Conservation (phyloP, 257 asterid genomes). For the Lavandula angustifolia region DNA sequence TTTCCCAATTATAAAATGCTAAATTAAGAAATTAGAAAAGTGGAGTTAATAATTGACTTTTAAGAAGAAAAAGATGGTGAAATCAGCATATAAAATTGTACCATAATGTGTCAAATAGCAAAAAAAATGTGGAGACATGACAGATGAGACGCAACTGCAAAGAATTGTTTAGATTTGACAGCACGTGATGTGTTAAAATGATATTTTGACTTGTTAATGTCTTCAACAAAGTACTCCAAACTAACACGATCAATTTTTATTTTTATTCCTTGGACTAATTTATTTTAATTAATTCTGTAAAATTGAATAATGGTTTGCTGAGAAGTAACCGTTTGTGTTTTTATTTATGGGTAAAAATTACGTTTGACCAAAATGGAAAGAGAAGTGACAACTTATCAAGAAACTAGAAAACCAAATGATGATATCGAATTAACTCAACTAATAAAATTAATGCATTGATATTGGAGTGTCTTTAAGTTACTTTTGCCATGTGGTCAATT, state of each 20-base stretch:
- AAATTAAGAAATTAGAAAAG: not conserved
- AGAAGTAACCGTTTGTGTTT: not conserved
- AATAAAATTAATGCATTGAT: constrained; percentile 29
- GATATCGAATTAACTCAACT: constrained; percentile 25
- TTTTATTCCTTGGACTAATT: too few species aligned
- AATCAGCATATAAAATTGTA: constrained; percentile 31
- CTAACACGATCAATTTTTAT: too few species aligned
- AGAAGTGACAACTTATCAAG: constrained; percentile 27
- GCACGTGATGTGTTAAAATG: constrained; percentile 38
- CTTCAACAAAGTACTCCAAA: not conserved
- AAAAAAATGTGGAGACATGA: constrained; percentile 42
- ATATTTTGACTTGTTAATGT: constrained; percentile 12
- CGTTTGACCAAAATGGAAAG: constrained; percentile 25
- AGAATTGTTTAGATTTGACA: constrained; percentile 44
- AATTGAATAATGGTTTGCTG: too few species aligned
- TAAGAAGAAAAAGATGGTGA: constrained; percentile 29
- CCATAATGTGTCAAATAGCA: constrained; percentile 48
- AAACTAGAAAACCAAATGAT: constrained; percentile 31
- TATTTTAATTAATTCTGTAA: too few species aligned
- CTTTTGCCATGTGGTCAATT: not conserved
- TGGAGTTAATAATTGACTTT: constrained; percentile 29
- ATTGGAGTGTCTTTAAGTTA: constrained; percentile 29
- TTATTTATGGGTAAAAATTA: constrained; percentile 1
- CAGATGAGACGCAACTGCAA: constrained; percentile 41
- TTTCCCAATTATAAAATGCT: not conserved